phyloP scores from a whole-genome alignment of 495 filamentous ascomycete genomes.

The Paragyromitra xinjiangensis region DNA sequence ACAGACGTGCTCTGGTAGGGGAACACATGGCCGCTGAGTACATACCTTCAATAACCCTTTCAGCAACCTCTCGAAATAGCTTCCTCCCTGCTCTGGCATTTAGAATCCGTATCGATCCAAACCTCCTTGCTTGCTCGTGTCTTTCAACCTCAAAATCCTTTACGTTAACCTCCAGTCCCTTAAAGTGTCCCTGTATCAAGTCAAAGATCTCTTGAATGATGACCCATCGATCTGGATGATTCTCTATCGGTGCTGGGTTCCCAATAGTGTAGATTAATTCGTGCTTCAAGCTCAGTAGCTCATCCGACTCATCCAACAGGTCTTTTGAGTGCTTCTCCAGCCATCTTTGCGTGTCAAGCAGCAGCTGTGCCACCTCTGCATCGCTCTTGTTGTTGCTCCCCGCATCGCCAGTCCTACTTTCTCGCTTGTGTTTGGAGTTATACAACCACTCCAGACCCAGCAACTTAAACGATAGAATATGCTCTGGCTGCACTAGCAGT shows the following conservation, averaged over 20 bases:
- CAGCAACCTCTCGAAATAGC: conserved; percentile 55
- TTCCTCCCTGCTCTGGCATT: conserved; percentile 56
- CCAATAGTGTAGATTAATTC: conserved; percentile 60
- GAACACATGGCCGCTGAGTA: too few species aligned
- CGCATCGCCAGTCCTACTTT: neutral
- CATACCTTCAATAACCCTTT: conserved; percentile 50
- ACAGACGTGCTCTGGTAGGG: too few species aligned
- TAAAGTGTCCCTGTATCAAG: conserved; percentile 56
- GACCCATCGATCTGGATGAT: conserved; percentile 58
- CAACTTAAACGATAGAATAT: conserved; percentile 65
- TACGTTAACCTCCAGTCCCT: neutral
- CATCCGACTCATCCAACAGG: conserved; percentile 68
- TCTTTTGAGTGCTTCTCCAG: conserved; percentile 62
- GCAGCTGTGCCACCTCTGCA: conserved; percentile 57
- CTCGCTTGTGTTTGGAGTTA: conserved; percentile 55
- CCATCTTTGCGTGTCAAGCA: conserved; percentile 64
- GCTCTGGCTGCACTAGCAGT: conserved; percentile 64
- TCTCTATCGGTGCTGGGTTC: conserved; percentile 47
- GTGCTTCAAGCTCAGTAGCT: conserved; percentile 62
- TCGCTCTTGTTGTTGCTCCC: conserved; percentile 3
- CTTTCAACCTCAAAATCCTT: conserved; percentile 34
- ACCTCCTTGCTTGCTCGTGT: conserved; percentile 48
- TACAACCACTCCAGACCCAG: conserved; percentile 63
- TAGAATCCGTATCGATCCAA: conserved; percentile 58
- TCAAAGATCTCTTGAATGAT: conserved; percentile 60